A percentile compares a stretch with the other conserved stretches of the same genome.
phyloP scores from a whole-genome alignment of 2,329 filamentous ascomycete species.

The Pseudogymnoascus sp. region DNA sequence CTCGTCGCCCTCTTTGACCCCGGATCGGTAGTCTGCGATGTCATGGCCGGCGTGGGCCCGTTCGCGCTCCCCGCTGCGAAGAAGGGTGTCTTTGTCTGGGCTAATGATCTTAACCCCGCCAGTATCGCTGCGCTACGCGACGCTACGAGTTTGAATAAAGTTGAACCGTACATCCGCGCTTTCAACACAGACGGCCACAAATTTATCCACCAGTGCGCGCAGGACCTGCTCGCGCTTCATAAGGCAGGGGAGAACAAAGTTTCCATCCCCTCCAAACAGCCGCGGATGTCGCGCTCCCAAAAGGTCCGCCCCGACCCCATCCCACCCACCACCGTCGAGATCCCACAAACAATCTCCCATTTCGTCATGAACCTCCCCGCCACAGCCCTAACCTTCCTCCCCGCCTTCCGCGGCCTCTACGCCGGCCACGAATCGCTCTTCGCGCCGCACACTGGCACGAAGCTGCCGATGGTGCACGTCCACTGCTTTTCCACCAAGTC shows the following conservation, averaged over 20 bases:
- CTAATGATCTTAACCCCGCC: constrained; percentile 94
- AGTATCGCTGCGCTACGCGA: constrained; percentile 67
- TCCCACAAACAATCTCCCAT: constrained; percentile 77
- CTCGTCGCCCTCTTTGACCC: constrained; percentile 69
- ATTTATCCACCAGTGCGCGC: constrained; percentile 70
- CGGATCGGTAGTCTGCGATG: constrained; percentile 87
- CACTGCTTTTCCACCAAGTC: constrained; percentile 88
- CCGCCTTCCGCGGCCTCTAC: constrained; percentile 72
- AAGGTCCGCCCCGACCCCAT: constrained; percentile 26
- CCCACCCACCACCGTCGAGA: constrained; percentile 39
- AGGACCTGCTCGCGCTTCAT: constrained; percentile 48
- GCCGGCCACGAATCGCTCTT: constrained; percentile 63
- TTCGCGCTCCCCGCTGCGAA: constrained; percentile 90
- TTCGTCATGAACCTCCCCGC: constrained; percentile 98
- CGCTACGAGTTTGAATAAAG: constrained; percentile 72
- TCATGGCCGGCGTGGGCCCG: constrained; percentile 95
- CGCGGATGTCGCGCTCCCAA: constrained; percentile 20
- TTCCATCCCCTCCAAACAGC: constrained; percentile 41
- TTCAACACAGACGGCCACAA: constrained; percentile 76
- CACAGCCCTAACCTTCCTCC: constrained; percentile 77
- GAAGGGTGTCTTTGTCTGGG: constrained; percentile 87
- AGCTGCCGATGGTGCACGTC: constrained; percentile 80
- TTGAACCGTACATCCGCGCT: constrained; percentile 63
- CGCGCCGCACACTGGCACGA: constrained; percentile 46
- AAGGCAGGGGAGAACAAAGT: constrained; percentile 47